Conservation (phyloP, 73 alveolate genomes). For the Paraurostyla sp. region DNA sequence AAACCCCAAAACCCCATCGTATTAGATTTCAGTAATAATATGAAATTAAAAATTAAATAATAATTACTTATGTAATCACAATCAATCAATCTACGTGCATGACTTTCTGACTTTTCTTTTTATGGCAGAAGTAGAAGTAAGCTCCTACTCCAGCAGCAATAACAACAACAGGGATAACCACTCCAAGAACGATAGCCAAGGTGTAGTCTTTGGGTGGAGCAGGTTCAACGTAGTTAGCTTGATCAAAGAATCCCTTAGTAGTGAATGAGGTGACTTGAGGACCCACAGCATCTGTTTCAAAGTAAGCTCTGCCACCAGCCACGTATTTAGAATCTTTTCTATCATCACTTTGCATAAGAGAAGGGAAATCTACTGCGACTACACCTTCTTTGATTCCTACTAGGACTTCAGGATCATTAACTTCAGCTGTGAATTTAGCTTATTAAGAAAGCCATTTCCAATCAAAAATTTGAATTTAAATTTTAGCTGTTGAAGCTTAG, state of each 20-base stretch:
- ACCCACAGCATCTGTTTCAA: constrained; percentile 15
- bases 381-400: constrained; percentile 6
- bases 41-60: no score
- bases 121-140: background rate
- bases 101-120: background rate
- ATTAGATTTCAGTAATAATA: no score
- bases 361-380: constrained; percentile 2
- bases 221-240: constrained; percentile 42
- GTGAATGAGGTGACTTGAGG: background rate
- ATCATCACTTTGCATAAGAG: background rate
- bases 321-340: background rate
- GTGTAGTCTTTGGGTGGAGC: background rate
- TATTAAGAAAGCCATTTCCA: constrained; percentile 44
- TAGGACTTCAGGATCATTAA: constrained; percentile 9
- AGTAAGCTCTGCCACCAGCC: constrained; percentile 55
- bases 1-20: no score
- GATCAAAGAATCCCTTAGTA: constrained; percentile 39
- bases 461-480: background rate
- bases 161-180: background rate
- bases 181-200: background rate
- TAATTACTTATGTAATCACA: no score
- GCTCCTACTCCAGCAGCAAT: background rate
- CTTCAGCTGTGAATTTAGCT: background rate
- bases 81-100: background rate
- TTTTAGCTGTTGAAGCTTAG: background rate